These are phyloP conservation scores for Pythium rhizo-oryzae DNA, from an alignment of 352 stramenopile genomes.

Conservation along the genomic window DNA sequence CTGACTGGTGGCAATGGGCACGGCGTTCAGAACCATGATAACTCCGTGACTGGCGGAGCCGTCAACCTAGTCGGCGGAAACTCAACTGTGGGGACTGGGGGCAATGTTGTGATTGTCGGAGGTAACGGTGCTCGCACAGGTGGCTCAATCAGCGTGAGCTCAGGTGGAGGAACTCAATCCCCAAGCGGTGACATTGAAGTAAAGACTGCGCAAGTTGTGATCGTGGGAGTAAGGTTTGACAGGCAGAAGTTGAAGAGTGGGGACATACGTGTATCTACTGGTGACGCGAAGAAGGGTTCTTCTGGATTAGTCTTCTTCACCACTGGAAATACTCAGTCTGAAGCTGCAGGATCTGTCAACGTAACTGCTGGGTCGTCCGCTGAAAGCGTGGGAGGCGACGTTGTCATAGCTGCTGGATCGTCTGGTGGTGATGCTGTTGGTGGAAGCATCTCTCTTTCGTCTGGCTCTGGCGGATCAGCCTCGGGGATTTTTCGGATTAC, in stretches of 20 bases:
- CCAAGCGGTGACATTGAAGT: conserved; percentile 51
- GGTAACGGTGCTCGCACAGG: conserved; percentile 49
- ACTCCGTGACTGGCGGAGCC: conserved; percentile 72
- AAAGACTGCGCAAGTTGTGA: conserved; percentile 6
- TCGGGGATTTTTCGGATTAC: conserved; percentile 9
- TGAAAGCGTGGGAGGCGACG: conserved; percentile 44
- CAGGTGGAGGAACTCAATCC: conserved; percentile 40
- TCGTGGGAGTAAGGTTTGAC: conserved; percentile 22
- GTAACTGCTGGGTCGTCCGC: conserved; percentile 47
- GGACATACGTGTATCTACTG: conserved; percentile 37
- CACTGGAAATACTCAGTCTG: conserved; percentile 38
- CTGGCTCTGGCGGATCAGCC: neutral
- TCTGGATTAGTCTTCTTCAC: conserved; percentile 47
- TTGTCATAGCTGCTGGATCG: conserved; percentile 45
- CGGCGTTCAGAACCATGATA: conserved; percentile 70
- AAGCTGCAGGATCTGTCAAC: conserved; percentile 44
- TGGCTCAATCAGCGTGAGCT: conserved; percentile 51
- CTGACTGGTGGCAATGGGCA: conserved; percentile 70
- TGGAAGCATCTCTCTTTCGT: conserved; percentile 24
- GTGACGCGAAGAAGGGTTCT: conserved; percentile 20
- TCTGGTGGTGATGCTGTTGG: conserved; percentile 23
- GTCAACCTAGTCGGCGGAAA: conserved; percentile 69
- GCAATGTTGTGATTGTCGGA: conserved; percentile 49
- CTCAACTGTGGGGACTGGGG: conserved; percentile 64
- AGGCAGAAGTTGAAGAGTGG: conserved; percentile 27